Evolutionary conservation across 1,284 basidiomycete genomes (phyloP).

Genomic region (Coniferiporia weirii): DNA sequence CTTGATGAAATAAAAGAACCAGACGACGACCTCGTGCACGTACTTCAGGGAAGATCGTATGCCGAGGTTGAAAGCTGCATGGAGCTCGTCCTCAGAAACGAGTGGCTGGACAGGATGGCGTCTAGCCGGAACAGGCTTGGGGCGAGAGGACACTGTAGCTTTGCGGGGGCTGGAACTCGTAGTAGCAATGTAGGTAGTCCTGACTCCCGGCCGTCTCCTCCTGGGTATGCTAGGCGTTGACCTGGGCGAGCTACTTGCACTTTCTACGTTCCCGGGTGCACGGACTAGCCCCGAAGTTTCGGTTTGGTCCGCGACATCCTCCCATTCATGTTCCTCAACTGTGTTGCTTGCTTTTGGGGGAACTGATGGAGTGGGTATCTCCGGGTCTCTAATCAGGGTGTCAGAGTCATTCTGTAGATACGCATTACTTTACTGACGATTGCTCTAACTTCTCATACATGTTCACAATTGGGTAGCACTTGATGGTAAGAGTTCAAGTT

Average conservation of each 20-base stretch:
- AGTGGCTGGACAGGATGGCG: not conserved
- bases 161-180: not conserved
- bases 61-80: slow-evolving; percentile 12
- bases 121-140: not conserved
- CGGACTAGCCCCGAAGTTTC: not conserved
- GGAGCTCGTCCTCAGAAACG: slow-evolving; percentile 12
- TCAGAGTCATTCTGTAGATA: too few species aligned
- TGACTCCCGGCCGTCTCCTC: slow-evolving; percentile 3
- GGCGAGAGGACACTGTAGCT: not conserved
- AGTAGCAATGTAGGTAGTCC: slow-evolving; percentile 13
- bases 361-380: not conserved
- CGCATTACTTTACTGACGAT: too few species aligned
- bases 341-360: not conserved
- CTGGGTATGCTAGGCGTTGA: not conserved
- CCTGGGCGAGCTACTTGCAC: not conserved
- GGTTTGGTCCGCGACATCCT: slow-evolving; percentile 3
- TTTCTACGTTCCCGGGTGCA: not conserved
- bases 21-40: slow-evolving; percentile 10
- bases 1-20: slow-evolving; percentile 40
- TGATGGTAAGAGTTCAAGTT: too few species aligned
- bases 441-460: too few species aligned
- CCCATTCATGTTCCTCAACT: slow-evolving; percentile 12
- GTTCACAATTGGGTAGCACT: too few species aligned
- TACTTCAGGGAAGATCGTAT: slow-evolving; percentile 10
- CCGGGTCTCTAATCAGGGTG: not conserved